A percentile compares a stretch with the other conserved stretches of the same genome.
These are phyloP conservation scores for Somion occarium DNA, from an alignment of 1,284 basidiomycete genomes.

Conservation along the genomic window DNA sequence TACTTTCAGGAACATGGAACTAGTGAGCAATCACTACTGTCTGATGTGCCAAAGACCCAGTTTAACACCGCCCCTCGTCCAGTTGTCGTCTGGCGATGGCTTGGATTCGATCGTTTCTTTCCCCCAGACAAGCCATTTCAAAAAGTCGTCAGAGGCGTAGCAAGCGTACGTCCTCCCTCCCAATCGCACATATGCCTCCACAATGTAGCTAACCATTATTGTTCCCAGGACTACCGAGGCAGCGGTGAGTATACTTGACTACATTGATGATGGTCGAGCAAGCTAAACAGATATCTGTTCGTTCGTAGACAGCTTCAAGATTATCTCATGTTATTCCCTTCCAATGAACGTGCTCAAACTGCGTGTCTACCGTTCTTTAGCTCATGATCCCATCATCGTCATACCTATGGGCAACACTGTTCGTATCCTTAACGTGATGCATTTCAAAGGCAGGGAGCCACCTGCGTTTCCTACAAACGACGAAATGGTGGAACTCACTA, in stretches of 20 bases:
- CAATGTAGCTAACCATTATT: too few relatives aligned
- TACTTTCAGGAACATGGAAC: constrained; percentile 26
- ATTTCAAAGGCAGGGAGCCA: constrained; percentile 36
- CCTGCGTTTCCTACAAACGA: constrained; percentile 21
- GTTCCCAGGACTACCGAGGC: constrained; percentile 61
- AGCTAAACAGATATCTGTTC: neutral
- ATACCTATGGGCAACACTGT: constrained; percentile 39
- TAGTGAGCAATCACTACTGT: constrained; percentile 10
- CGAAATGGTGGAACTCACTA: constrained; percentile 14
- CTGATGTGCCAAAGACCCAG: neutral
- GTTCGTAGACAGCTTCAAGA: constrained; percentile 52
- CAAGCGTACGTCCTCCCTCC: constrained; percentile 49
- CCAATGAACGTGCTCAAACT: constrained; percentile 36
- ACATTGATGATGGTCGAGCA: neutral
- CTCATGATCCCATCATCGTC: constrained; percentile 48
- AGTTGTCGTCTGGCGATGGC: constrained; percentile 62
- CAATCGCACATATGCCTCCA: too few relatives aligned
- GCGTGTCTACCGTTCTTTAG: constrained; percentile 34
- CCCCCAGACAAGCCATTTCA: constrained; percentile 39
- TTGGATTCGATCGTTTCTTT: constrained; percentile 61
- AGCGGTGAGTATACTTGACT: constrained; percentile 42
- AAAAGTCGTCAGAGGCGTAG: constrained; percentile 48
- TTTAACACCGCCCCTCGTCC: constrained; percentile 13
- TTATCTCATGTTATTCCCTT: constrained; percentile 47
- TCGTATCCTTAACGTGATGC: constrained; percentile 41